phyloP scores from a whole-genome alignment of 1,139 yeast species.

The Blastobotrys ciferrii region DNA sequence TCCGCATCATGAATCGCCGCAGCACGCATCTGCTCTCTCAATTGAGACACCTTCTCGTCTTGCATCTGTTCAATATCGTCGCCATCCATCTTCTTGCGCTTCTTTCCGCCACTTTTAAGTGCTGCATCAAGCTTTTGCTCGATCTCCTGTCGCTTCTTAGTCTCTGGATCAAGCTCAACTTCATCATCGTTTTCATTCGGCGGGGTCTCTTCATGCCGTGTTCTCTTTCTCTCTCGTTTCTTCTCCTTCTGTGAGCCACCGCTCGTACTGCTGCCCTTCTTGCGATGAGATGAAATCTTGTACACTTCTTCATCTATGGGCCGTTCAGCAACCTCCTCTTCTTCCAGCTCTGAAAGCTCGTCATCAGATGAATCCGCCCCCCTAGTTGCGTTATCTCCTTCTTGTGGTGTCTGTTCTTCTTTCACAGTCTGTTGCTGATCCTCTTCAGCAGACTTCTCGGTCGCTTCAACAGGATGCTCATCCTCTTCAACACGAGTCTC shows the following conservation, averaged over 20 bases:
- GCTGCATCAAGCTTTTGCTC: constrained; percentile 82
- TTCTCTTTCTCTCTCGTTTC: constrained; percentile 12
- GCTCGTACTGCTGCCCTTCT: constrained; percentile 13
- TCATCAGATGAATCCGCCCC: constrained; percentile 32
- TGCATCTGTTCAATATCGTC: constrained; percentile 93
- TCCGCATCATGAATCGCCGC: constrained; percentile 93
- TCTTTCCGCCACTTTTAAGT: constrained; percentile 50
- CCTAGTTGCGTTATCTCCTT: constrained; percentile 31
- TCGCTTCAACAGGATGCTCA: constrained; percentile 16
- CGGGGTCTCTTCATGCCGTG: constrained; percentile 9
- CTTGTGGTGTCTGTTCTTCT: constrained; percentile 31
- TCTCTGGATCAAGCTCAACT: constrained; percentile 41
- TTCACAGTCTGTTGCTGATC: constrained; percentile 26
- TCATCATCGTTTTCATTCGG: constrained; percentile 26
- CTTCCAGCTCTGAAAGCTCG: constrained; percentile 40
- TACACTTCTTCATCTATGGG: constrained; percentile 42
- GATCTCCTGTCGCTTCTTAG: constrained; percentile 67
- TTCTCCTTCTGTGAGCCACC: constrained; percentile 18
- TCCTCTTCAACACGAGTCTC: constrained; percentile 23
- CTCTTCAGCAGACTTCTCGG: constrained; percentile 13
- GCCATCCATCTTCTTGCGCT: constrained; percentile 63
- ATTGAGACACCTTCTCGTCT: constrained; percentile 79
- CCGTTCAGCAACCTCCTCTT: constrained; percentile 21
- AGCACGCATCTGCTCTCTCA: constrained; percentile 87
- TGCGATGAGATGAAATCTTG: constrained; percentile 30